Conservation (phyloP, 179 eudicot species). For the Drosera spatulata region DNA sequence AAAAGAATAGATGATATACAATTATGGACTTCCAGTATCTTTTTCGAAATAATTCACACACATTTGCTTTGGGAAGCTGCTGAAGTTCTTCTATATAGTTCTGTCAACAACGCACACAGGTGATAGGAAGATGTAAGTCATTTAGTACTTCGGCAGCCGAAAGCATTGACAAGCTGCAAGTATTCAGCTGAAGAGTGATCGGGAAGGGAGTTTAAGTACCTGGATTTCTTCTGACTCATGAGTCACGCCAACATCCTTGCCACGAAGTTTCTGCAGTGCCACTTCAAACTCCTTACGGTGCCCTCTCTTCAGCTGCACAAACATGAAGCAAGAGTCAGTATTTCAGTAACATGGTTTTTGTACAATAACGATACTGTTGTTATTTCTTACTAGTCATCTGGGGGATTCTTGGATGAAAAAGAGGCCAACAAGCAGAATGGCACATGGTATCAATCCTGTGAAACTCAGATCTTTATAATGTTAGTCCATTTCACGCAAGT, state of each 20-base stretch:
- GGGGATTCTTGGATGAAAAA: slow-evolving; percentile 89
- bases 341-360: too few relatives aligned
- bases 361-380: too few relatives aligned
- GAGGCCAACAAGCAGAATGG: slow-evolving; percentile 62
- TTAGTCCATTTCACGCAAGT: too few relatives aligned
- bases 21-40: slow-evolving; percentile 60
- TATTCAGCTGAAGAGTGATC: not conserved
- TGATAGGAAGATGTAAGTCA: too few relatives aligned
- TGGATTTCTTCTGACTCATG: slow-evolving; percentile 82
- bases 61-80: slow-evolving; percentile 56
- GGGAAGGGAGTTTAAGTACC: too few relatives aligned
- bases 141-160: too few relatives aligned
- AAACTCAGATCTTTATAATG: too few relatives aligned
- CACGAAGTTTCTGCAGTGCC: slow-evolving; percentile 63
- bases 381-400: slow-evolving; percentile 73
- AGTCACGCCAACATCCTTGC: slow-evolving; percentile 54
- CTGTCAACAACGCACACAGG: too few relatives aligned
- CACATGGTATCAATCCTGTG: slow-evolving; percentile 85
- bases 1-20: slow-evolving; percentile 21
- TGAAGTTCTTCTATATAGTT: slow-evolving; percentile 63
- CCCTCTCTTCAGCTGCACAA: slow-evolving; percentile 69
- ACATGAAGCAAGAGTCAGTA: too few relatives aligned
- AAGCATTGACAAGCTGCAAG: too few relatives aligned
- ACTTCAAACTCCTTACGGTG: slow-evolving; percentile 46
- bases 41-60: slow-evolving; percentile 62